Evolutionary conservation across 371 early-diverging fungal species (phyloP).

Genomic region (Sporodiniella umbellata): DNA sequence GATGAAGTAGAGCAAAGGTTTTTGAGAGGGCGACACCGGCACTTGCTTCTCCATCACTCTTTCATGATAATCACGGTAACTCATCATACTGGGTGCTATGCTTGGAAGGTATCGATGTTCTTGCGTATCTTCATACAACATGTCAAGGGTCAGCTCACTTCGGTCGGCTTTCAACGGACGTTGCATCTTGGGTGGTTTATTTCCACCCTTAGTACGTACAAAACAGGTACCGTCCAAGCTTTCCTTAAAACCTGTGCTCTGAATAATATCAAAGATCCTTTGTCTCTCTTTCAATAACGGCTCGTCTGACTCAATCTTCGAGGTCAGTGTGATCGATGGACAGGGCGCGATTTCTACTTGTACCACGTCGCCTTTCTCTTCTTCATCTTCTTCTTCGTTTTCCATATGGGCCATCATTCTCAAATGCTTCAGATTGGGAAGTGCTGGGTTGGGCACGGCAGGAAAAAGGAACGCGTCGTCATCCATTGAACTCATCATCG

Average conservation of each 20-base stretch:
- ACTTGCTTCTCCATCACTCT: background rate
- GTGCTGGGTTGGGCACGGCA: slow-evolving; percentile 2
- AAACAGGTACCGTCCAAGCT: slow-evolving; percentile 3
- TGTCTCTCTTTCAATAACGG: slow-evolving; percentile 9
- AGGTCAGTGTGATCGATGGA: slow-evolving; percentile 5
- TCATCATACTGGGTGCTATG: too few relatives aligned
- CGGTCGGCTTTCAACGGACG: background rate
- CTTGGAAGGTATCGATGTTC: too few relatives aligned
- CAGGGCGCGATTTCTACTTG: slow-evolving; percentile 14
- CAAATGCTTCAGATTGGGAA: slow-evolving; percentile 4
- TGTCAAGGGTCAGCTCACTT: background rate
- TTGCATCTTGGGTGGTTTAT: slow-evolving; percentile 1
- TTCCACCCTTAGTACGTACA: background rate
- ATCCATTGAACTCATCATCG: background rate
- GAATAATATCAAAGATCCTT: slow-evolving; percentile 4
- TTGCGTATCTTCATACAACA: background rate
- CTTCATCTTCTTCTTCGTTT: slow-evolving; percentile 1
- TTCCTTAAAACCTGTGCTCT: slow-evolving; percentile 4
- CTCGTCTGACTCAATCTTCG: slow-evolving; percentile 5
- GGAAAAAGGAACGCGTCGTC: background rate
- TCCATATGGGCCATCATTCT: slow-evolving; percentile 1
- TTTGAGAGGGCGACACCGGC: background rate
- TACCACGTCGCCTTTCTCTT: background rate
- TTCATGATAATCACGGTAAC: too few relatives aligned
- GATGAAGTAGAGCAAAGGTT: slow-evolving; percentile 12